These are phyloP conservation scores for Arthrobotrys iridis DNA, from an alignment of 2,329 filamentous ascomycete genomes.

Conservation along the genomic window DNA sequence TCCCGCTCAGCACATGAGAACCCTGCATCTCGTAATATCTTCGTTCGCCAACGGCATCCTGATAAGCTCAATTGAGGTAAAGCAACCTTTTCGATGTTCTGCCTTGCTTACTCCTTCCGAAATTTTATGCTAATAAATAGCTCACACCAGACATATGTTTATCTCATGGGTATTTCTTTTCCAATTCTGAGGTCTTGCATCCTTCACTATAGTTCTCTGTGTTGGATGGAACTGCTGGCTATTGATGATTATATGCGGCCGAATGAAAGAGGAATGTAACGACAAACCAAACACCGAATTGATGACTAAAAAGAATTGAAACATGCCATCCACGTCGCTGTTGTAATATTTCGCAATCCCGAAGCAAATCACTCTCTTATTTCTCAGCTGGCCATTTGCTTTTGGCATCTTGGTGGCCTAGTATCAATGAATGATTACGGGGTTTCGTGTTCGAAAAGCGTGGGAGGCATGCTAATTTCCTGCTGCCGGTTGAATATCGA, in stretches of 20 bases:
- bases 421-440: conserved; percentile 10
- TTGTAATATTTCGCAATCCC: conserved; percentile 21
- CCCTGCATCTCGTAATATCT: conserved; percentile 36
- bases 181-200: conserved; percentile 10
- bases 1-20: conserved; percentile 27
- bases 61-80: conserved; percentile 44
- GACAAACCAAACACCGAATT: conserved; percentile 40
- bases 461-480: background rate
- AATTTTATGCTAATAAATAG: background rate
- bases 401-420: conserved; percentile 20
- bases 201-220: background rate
- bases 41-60: conserved; percentile 1
- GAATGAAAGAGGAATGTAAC: conserved; percentile 48
- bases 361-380: conserved; percentile 15
- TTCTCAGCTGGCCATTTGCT: conserved; percentile 12
- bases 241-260: conserved; percentile 22
- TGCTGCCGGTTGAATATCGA: conserved; percentile 14
- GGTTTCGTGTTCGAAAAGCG: background rate
- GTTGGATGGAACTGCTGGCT: conserved; percentile 11
- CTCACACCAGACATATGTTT: background rate
- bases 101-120: background rate
- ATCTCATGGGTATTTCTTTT: background rate
- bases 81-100: conserved; percentile 8
- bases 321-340: conserved; percentile 9
- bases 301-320: conserved; percentile 51